Conservation (phyloP, 108 stramenopile genomes). For the Conticribra guillardii region DNA sequence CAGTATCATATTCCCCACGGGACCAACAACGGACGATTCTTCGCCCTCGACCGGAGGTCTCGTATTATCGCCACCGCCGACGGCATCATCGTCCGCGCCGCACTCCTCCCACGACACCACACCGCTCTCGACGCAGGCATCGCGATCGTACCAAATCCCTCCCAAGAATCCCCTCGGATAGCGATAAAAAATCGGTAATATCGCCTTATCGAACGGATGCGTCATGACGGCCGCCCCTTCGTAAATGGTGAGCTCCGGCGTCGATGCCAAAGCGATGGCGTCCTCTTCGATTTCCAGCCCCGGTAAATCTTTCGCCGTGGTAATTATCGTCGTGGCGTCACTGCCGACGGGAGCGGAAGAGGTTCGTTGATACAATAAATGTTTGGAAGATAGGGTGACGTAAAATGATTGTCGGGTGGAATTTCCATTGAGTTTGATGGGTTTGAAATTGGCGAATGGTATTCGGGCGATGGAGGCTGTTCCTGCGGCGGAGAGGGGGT, state of each 20-base stretch:
- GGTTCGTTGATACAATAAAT: conserved; percentile 8
- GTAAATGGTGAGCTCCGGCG: conserved; percentile 14
- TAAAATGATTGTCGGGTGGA: conserved; percentile 15
- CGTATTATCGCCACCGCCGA: not conserved
- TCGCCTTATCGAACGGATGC: conserved; percentile 16
- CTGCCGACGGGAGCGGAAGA: not conserved
- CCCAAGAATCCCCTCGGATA: conserved; percentile 31
- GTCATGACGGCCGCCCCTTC: conserved; percentile 23
- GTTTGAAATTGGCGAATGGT: conserved; percentile 2
- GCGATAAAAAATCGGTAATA: conserved; percentile 23
- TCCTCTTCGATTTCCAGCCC: conserved; percentile 3
- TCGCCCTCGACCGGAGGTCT: not conserved
- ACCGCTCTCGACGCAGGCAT: conserved; percentile 11
- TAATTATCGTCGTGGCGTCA: not conserved
- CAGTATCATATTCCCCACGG: not conserved
- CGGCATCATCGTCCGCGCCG: not conserved
- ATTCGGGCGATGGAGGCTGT: not conserved
- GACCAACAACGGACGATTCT: not conserved
- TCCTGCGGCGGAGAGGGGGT: no score
- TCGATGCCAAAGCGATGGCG: conserved; percentile 4
- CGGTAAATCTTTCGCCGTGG: not conserved
- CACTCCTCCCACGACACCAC: not conserved
- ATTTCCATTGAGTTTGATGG: conserved; percentile 22
- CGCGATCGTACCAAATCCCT: conserved; percentile 25
- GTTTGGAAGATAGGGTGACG: not conserved